Percentiles rank a stretch among this genome's conserved stretches.
phyloP scores from a whole-genome alignment of 164 flowering plant species.

The Vitis cinerea region DNA sequence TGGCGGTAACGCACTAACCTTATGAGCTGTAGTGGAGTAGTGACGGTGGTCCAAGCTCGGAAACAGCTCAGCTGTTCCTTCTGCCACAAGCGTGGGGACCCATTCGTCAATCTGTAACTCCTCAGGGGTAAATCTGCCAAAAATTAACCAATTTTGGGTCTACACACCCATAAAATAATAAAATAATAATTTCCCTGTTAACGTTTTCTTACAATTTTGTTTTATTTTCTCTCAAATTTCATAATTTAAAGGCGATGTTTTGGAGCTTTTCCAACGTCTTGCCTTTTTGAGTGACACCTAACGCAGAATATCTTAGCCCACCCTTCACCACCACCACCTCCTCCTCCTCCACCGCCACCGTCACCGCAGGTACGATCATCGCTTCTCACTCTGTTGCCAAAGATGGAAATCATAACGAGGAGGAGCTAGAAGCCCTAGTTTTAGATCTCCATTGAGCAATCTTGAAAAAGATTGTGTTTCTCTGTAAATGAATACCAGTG shows the following conservation, averaged over 20 bases:
- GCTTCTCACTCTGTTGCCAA: not conserved
- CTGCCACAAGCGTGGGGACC: constrained; percentile 9
- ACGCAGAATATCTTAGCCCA: constrained; percentile 11
- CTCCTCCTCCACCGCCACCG: not conserved
- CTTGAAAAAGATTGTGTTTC: not conserved
- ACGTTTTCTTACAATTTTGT: not conserved
- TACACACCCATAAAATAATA: too few species aligned
- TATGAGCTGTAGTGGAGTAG: constrained; percentile 22
- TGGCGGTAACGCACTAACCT: not conserved
- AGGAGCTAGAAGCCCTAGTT: not conserved
- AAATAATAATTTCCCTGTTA: not conserved
- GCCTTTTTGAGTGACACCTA: constrained; percentile 28
- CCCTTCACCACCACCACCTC: constrained; percentile 12
- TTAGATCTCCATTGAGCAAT: constrained; percentile 14
- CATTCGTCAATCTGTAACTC: not conserved
- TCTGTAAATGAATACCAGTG: too few species aligned
- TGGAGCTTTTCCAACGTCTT: constrained; percentile 20
- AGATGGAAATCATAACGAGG: not conserved
- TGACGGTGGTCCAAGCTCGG: constrained; percentile 23
- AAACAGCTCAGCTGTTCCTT: constrained; percentile 17
- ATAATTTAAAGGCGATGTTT: constrained; percentile 11
- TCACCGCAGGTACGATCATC: not conserved
- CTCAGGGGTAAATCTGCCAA: too few species aligned
- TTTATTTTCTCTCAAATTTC: not conserved
- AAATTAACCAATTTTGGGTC: too few species aligned